Evolutionary conservation across 371 early-diverging fungal species (phyloP).

Genomic region (Chytridium lagenaria): DNA sequence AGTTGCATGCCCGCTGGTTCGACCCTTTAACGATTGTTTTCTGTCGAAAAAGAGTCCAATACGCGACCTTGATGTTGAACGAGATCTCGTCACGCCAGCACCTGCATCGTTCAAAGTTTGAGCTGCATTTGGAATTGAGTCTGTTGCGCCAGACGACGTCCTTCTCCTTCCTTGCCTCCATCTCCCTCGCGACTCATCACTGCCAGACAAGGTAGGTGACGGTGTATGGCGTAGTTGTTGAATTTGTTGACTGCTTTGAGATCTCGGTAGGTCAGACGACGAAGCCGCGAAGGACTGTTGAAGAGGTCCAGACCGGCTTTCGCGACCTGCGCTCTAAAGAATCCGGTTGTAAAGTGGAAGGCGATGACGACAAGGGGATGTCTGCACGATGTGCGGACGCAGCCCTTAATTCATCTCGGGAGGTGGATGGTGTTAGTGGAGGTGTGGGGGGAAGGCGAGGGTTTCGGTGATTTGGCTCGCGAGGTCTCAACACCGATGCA

Average conservation of each 20-base stretch:
- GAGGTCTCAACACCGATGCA: no score
- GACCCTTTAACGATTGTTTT: no score
- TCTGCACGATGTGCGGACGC: neutral
- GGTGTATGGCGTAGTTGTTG: neutral
- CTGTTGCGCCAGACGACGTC: neutral
- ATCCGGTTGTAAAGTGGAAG: no score
- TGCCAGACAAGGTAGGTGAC: neutral
- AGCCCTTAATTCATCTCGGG: conserved; percentile 2
- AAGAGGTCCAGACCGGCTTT: neutral
- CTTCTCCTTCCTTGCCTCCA: neutral
- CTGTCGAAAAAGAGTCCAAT: conserved; percentile 4
- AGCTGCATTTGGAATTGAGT: neutral
- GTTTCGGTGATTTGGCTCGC: neutral
- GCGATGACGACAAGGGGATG: neutral
- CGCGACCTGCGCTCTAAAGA: neutral
- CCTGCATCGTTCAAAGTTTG: neutral
- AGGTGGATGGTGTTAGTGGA: neutral
- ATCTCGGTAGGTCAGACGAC: no score
- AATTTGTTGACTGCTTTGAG: neutral
- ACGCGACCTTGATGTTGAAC: neutral
- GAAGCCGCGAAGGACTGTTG: no score
- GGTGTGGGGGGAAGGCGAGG: neutral
- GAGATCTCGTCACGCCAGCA: neutral
- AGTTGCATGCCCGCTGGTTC: neutral
- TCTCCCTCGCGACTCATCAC: conserved; percentile 1